Evolutionary conservation across 306 rosid species (phyloP), one percentile per base, ranked within the genome.

Genomic region (Dryas drummondii): DNA sequence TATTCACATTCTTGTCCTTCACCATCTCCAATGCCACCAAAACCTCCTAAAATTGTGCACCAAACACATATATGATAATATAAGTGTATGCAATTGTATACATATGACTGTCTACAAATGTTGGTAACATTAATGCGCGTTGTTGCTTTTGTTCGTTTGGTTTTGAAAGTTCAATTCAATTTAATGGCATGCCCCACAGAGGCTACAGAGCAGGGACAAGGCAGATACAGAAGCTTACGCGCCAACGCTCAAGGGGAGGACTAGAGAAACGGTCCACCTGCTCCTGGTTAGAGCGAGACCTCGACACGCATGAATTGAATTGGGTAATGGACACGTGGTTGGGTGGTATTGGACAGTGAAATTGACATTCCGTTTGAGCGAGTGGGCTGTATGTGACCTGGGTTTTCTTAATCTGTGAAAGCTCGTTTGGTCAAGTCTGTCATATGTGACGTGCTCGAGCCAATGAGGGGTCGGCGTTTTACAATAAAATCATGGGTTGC

Each of bases 1-100:
- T 66, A n/a, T 47, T 41, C 15, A 19, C 50, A n/a, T 45, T 78
- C 51, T 61, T 26, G 41, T 42, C 10, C 74, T 45, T 76, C 74
- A 46, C 68, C 42, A 22, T 47, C 51, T 48, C 80, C 27, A 40
- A 16, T 8, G 19, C 68, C 68, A 14, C 68, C 14, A 41, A 61
- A 61, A 32, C 19, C 47, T 61, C 68, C 26, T 42, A 15, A 41
- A 41, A 41, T 14, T 15, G 4, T 5, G 60, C 60, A n/a, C 19
- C 32, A 55, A 55, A 17, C 11, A 6, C 5, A 55, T n/a, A 26
- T 6, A n/a, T 55, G 60, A 32, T 32, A 32, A 32, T 32, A 32
- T 32, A 1, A 1, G 37, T 32, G 37, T 32, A 2, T 32, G 37
- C 3, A 32, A 32, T 32, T 32, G 37, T 32, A 32, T 32, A 32